Conservation (phyloP, 2,329 filamentous ascomycete genomes). For the Phoma sp. region DNA sequence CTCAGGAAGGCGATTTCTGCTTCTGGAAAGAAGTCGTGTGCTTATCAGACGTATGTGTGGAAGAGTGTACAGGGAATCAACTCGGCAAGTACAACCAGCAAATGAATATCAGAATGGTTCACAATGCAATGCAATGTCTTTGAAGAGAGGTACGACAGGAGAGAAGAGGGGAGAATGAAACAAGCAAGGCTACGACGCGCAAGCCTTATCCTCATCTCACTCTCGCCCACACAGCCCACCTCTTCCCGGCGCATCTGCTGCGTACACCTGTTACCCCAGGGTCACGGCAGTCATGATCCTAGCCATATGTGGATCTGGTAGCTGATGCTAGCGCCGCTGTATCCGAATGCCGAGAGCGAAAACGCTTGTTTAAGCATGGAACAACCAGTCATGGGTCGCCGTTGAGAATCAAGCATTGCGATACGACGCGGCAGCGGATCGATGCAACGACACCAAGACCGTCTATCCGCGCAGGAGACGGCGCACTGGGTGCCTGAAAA, state of each 20-base stretch:
- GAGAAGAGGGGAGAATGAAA: conserved; percentile 6
- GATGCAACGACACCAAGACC: conserved; percentile 12
- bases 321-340: conserved; percentile 9
- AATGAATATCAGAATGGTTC: neutral
- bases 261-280: conserved; percentile 14
- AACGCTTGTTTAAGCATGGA: conserved; percentile 15
- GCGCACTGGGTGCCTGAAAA: neutral
- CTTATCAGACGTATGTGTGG: conserved; percentile 4
- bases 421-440: conserved; percentile 2
- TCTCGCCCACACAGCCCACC: conserved; percentile 9
- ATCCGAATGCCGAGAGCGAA: conserved; percentile 13
- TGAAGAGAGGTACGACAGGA: neutral
- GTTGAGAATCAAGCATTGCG: conserved; percentile 24
- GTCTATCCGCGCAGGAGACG: conserved; percentile 1
- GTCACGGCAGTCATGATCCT: conserved; percentile 10
- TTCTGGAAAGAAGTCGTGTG: conserved; percentile 11
- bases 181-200: conserved; percentile 8
- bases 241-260: neutral
- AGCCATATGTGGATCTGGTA: neutral
- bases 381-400: conserved; percentile 26
- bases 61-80: conserved; percentile 9
- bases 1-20: neutral
- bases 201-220: conserved; percentile 5
- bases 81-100: conserved; percentile 8
- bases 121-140: neutral